Evolutionary conservation across 805 yeast species (phyloP).

Genomic region (Starmerella kuoi): DNA sequence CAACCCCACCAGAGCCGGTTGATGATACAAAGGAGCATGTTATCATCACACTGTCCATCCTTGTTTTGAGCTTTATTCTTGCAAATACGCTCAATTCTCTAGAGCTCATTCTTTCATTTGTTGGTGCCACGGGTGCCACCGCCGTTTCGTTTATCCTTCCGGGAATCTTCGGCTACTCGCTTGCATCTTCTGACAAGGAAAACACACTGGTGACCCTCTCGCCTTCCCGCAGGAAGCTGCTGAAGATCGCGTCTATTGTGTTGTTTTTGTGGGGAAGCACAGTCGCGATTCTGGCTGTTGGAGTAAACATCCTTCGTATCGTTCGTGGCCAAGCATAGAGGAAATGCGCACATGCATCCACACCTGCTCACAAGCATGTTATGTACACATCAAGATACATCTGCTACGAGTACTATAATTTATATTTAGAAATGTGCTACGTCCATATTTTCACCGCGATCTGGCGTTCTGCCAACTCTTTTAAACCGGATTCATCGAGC

Average conservation of each 20-base stretch:
- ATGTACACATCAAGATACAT: too few species aligned
- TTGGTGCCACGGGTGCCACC: conserved; percentile 89
- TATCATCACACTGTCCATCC: conserved; percentile 34
- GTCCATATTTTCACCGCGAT: too few species aligned
- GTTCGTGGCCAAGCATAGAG: not conserved
- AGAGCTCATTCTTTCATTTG: conserved; percentile 71
- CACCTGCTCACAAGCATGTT: too few species aligned
- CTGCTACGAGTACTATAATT: too few species aligned
- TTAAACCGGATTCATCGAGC: too few species aligned
- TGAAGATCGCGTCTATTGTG: conserved; percentile 38
- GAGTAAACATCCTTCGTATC: conserved; percentile 22
- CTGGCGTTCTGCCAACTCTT: too few species aligned
- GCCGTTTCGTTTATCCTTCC: conserved; percentile 84
- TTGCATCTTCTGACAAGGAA: conserved; percentile 36
- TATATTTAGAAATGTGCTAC: too few species aligned
- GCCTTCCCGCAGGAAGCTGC: conserved; percentile 3
- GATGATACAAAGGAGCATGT: conserved; percentile 24
- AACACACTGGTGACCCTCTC: conserved; percentile 16
- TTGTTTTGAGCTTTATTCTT: conserved; percentile 45
- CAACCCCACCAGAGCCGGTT: conserved; percentile 3
- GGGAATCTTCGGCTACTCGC: conserved; percentile 68
- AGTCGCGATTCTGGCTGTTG: conserved; percentile 58
- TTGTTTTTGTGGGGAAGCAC: conserved; percentile 56
- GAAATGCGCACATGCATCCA: too few species aligned
- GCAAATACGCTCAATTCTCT: conserved; percentile 61